Percentiles rank a stretch among this genome's conserved stretches.
phyloP scores from a whole-genome alignment of 176 grass and related monocot genomes.

The Musa troglodytarum region DNA sequence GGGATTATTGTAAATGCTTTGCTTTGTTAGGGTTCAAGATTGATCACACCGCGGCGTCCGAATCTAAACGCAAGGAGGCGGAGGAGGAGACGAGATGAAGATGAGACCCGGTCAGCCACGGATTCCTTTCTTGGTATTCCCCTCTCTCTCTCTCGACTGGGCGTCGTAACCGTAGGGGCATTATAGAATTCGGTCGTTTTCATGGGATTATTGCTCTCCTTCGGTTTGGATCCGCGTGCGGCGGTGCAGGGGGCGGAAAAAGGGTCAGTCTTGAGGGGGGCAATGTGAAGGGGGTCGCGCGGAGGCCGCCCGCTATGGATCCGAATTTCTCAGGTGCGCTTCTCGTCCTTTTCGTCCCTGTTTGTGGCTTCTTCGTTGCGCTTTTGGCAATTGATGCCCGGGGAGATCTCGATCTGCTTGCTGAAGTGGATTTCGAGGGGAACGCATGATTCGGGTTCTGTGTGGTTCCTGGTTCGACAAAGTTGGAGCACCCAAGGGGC shows the following conservation, averaged over 20 bases:
- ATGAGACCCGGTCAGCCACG: background rate
- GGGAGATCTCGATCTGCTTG: background rate
- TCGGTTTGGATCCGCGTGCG: conserved; percentile 2
- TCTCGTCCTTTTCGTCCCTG: background rate
- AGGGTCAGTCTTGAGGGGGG: background rate
- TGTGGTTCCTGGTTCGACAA: background rate
- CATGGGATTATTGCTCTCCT: background rate
- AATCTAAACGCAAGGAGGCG: too few species aligned
- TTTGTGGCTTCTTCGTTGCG: background rate
- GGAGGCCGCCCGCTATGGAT: conserved; percentile 18
- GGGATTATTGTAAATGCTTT: too few species aligned
- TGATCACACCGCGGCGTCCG: background rate
- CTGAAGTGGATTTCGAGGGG: background rate
- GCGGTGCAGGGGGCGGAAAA: background rate
- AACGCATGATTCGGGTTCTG: background rate
- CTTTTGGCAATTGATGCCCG: background rate
- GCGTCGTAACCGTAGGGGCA: background rate
- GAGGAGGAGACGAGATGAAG: too few species aligned
- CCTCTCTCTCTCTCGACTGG: background rate
- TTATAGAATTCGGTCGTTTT: background rate
- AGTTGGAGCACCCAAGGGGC: background rate
- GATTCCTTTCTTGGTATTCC: background rate
- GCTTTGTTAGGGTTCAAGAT: too few species aligned
- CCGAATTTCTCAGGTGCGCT: conserved; percentile 15
- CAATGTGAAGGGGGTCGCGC: conserved; percentile 17